These are phyloP conservation scores for Coccinonectria pachysandricola DNA, from an alignment of 2,329 filamentous ascomycete genomes.

Conservation along the genomic window DNA sequence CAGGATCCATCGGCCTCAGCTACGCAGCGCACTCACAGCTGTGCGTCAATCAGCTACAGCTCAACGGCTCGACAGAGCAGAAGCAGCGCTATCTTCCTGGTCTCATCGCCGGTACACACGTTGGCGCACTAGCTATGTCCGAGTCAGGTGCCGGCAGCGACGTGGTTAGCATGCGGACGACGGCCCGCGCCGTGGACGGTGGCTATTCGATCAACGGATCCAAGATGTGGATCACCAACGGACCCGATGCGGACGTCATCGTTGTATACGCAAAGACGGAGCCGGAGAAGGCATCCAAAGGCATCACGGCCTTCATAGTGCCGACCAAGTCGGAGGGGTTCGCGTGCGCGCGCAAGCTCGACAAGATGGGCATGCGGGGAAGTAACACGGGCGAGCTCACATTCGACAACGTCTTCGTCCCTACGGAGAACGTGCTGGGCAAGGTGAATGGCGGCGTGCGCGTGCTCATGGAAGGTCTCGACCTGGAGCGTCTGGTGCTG, in stretches of 20 bases:
- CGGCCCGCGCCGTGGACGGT: constrained; percentile 68
- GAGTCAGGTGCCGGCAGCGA: constrained; percentile 86
- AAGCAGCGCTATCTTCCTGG: constrained; percentile 72
- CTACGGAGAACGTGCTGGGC: constrained; percentile 71
- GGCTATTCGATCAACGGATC: constrained; percentile 79
- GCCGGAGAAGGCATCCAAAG: constrained; percentile 70
- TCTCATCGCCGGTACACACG: constrained; percentile 66
- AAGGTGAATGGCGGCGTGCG: constrained; percentile 70
- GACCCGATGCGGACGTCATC: constrained; percentile 83
- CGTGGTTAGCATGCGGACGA: constrained; percentile 91
- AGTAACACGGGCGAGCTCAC: constrained; percentile 92
- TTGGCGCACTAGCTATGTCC: constrained; percentile 90
- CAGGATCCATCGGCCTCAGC: constrained; percentile 72
- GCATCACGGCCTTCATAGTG: constrained; percentile 91
- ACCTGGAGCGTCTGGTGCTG: constrained; percentile 86
- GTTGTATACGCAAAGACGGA: constrained; percentile 96
- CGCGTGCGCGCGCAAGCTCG: constrained; percentile 78
- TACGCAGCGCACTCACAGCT: constrained; percentile 95
- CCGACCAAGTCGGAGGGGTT: constrained; percentile 65
- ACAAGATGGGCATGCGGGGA: constrained; percentile 97
- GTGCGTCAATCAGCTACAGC: constrained; percentile 89
- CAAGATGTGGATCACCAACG: constrained; percentile 99
- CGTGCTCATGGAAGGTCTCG: constrained; percentile 92
- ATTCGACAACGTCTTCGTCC: constrained; percentile 86
- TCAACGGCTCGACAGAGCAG: constrained; percentile 74